phyloP scores from a whole-genome alignment of 805 yeast genomes.

The Isabelozyma pseudorhagii region DNA sequence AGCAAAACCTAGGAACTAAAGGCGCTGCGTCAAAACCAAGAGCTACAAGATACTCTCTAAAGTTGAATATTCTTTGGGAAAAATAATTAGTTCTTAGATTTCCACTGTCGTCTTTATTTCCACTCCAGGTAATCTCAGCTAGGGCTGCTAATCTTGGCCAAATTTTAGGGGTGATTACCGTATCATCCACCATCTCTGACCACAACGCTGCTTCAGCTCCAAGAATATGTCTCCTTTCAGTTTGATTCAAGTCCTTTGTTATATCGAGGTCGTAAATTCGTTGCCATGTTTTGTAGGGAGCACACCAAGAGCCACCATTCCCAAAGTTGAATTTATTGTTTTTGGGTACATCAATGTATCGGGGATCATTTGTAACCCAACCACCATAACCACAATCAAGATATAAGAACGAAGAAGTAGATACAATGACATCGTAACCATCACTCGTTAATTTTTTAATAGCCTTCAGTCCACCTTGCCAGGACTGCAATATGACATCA shows the following conservation, averaged over 20 bases:
- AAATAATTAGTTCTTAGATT: constrained; percentile 21
- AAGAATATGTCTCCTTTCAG: constrained; percentile 24
- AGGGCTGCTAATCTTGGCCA: constrained; percentile 44
- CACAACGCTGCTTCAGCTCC: constrained; percentile 41
- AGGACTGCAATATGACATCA: constrained; percentile 32
- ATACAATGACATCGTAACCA: constrained; percentile 40
- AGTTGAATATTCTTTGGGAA: constrained; percentile 35
- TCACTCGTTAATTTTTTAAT: constrained; percentile 24
- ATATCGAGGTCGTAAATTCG: constrained; percentile 36
- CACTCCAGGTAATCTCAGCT: constrained; percentile 41
- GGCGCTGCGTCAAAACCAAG: constrained; percentile 31
- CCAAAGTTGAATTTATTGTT: constrained; percentile 24
- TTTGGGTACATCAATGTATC: constrained; percentile 21
- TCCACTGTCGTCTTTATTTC: constrained; percentile 31
- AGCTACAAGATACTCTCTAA: constrained; percentile 36
- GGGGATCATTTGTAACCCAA: constrained; percentile 32
- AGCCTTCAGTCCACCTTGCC: constrained; percentile 20
- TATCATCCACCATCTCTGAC: constrained; percentile 36
- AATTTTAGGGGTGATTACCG: constrained; percentile 23
- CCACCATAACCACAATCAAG: constrained; percentile 42
- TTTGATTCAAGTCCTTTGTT: constrained; percentile 23
- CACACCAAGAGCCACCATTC: constrained; percentile 39
- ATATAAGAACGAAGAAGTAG: constrained; percentile 28
- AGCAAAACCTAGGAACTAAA: constrained; percentile 34
- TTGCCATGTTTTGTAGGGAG: constrained; percentile 44